Conservation (phyloP, 495 filamentous ascomycete genomes). For the Lophiotrema nucula region DNA sequence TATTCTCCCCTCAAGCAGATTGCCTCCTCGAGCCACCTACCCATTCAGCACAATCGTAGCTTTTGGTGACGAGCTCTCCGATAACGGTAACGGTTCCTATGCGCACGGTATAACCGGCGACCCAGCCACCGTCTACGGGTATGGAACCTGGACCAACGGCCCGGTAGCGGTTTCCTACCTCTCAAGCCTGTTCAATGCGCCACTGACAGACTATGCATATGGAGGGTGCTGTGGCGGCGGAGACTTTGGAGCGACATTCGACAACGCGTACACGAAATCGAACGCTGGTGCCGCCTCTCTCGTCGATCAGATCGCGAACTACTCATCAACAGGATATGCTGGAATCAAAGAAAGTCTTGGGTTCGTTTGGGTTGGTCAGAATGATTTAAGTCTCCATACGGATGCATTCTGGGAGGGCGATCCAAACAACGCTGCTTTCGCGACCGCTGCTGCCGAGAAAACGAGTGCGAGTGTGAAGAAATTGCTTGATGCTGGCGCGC, state of each 20-base stretch:
- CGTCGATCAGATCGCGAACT: slow-evolving; percentile 29
- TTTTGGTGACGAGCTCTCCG: slow-evolving; percentile 37
- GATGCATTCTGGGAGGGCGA: slow-evolving; percentile 32
- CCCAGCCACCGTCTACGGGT: slow-evolving; percentile 35
- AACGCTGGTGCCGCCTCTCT: slow-evolving; percentile 20
- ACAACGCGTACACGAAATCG: slow-evolving; percentile 28
- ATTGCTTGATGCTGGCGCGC: slow-evolving; percentile 23
- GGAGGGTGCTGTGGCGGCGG: slow-evolving; percentile 29
- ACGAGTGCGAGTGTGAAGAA: slow-evolving; percentile 17
- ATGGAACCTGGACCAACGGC: slow-evolving; percentile 38
- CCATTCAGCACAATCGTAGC: slow-evolving; percentile 33
- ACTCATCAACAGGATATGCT: slow-evolving; percentile 1
- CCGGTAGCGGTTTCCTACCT: slow-evolving; percentile 36
- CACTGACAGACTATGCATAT: slow-evolving; percentile 30
- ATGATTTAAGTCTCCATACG: slow-evolving; percentile 25
- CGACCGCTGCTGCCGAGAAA: slow-evolving; percentile 12
- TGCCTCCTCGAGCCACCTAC: slow-evolving; percentile 1
- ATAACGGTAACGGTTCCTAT: slow-evolving; percentile 36
- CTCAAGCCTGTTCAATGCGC: slow-evolving; percentile 16
- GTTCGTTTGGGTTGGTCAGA: slow-evolving; percentile 33
- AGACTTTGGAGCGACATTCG: slow-evolving; percentile 24
- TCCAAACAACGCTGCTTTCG: slow-evolving; percentile 28
- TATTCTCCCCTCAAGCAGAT: not conserved
- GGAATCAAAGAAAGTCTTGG: slow-evolving; percentile 22
- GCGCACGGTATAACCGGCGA: slow-evolving; percentile 35